These are phyloP conservation scores for Raddia distichophylla DNA, from an alignment of 176 grass and related monocot genomes.

Conservation along the genomic window DNA sequence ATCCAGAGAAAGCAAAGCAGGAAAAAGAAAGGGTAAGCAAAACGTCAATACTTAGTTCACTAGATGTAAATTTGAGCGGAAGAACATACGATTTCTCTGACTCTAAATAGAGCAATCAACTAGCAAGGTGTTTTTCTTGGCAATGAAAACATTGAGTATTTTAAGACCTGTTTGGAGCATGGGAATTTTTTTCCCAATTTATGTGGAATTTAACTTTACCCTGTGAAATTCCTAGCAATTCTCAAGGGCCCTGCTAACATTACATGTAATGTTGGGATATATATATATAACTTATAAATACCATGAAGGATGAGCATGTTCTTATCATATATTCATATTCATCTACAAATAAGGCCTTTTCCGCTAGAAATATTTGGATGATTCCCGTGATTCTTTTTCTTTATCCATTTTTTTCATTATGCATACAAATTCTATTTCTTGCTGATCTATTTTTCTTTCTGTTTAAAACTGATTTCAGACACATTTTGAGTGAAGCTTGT, in stretches of 20 bases:
- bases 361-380: conserved; percentile 1
- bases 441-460: conserved; percentile 3
- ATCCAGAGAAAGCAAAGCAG: conserved; percentile 89
- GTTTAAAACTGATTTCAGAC: conserved; percentile 10
- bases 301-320: conserved; percentile 18
- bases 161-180: no score
- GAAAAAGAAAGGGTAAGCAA: conserved; percentile 80
- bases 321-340: conserved; percentile 14
- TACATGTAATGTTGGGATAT: neutral
- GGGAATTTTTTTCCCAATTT: no score
- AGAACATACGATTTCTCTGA: neutral
- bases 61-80: neutral
- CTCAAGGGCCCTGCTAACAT: conserved; percentile 6
- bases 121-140: neutral
- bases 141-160: neutral
- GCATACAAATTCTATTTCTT: conserved; percentile 18
- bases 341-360: conserved; percentile 14
- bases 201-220: no score
- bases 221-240: neutral
- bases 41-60: neutral
- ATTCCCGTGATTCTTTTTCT: neutral
- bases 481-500: conserved; percentile 22
- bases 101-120: neutral
- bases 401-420: neutral
- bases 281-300: neutral